A percentile compares a stretch with the other conserved stretches of the same genome.
Conservation (phyloP, 1,284 basidiomycete genomes). For the Papiliotrema terrestris region DNA sequence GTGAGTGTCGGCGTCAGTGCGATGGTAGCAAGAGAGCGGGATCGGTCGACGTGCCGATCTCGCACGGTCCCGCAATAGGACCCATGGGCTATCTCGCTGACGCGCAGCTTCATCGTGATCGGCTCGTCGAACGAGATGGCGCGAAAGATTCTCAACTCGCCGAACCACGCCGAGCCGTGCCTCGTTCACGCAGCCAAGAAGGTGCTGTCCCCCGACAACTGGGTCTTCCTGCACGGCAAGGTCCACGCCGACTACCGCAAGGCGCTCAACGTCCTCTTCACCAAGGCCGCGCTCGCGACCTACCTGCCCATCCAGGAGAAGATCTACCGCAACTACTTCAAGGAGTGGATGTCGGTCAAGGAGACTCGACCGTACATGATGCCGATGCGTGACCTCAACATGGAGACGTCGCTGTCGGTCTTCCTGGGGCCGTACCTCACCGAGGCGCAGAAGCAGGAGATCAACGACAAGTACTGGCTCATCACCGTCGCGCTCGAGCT, state of each 20-base stretch:
- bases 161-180: slow-evolving; percentile 83
- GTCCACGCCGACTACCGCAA: slow-evolving; percentile 91
- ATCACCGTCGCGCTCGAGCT: slow-evolving; percentile 94
- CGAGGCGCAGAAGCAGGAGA: slow-evolving; percentile 70
- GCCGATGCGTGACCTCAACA: slow-evolving; percentile 87
- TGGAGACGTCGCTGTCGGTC: slow-evolving; percentile 93
- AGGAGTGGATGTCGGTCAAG: slow-evolving; percentile 62
- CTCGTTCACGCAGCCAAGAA: slow-evolving; percentile 90
- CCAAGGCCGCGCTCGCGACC: slow-evolving; percentile 83
- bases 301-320: slow-evolving; percentile 85
- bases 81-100: neutral
- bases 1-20: slow-evolving; percentile 53
- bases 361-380: slow-evolving; percentile 76
- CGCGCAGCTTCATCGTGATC: slow-evolving; percentile 89
- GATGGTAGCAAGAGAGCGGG: neutral
- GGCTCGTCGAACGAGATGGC: slow-evolving; percentile 85
- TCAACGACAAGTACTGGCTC: slow-evolving; percentile 92
- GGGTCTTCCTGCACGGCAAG: slow-evolving; percentile 97
- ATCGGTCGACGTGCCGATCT: neutral
- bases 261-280: slow-evolving; percentile 87
- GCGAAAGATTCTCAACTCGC: slow-evolving; percentile 90
- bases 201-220: slow-evolving; percentile 84
- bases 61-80: no score
- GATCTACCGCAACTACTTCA: slow-evolving; percentile 75
- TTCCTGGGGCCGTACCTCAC: slow-evolving; percentile 91